phyloP scores from a whole-genome alignment of 2,329 filamentous ascomycete genomes.

The Beauveria sp. region DNA sequence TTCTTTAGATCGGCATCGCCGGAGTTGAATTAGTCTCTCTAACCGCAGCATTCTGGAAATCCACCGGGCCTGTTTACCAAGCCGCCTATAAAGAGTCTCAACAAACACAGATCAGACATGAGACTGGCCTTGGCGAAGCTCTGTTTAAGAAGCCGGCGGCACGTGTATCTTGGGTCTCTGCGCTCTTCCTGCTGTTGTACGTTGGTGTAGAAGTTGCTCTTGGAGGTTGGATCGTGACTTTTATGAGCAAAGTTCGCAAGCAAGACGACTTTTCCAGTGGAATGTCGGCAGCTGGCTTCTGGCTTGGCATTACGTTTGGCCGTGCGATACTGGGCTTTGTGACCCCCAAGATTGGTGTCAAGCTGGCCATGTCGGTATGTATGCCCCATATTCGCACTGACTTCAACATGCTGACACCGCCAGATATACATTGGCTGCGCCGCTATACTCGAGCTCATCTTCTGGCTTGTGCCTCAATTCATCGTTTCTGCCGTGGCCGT shows the following conservation, averaged over 20 bases:
- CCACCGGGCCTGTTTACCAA: constrained; percentile 15
- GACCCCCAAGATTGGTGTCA: constrained; percentile 64
- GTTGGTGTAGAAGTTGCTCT: constrained; percentile 70
- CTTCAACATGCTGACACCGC: neutral
- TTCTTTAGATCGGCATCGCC: constrained; percentile 42
- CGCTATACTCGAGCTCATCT: constrained; percentile 61
- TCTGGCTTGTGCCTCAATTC: constrained; percentile 77
- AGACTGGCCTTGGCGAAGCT: constrained; percentile 17
- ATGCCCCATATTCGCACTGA: neutral
- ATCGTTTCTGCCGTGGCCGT: constrained; percentile 67
- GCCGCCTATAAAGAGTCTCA: constrained; percentile 9
- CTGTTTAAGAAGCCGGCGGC: constrained; percentile 36
- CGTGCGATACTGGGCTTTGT: constrained; percentile 65
- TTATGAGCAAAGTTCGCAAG: constrained; percentile 71
- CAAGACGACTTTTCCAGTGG: constrained; percentile 61
- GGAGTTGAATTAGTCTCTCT: constrained; percentile 45
- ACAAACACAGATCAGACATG: constrained; percentile 10
- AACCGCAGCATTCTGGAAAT: constrained; percentile 46
- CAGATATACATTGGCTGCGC: constrained; percentile 56
- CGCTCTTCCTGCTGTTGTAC: constrained; percentile 67
- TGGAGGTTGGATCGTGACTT: constrained; percentile 76
- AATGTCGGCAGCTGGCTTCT: constrained; percentile 72
- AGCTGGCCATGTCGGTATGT: constrained; percentile 42
- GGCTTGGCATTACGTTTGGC: constrained; percentile 70
- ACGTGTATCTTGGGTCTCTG: constrained; percentile 60